phyloP scores from a whole-genome alignment of 495 filamentous ascomycete genomes.

The Daldinia caldariorum region DNA sequence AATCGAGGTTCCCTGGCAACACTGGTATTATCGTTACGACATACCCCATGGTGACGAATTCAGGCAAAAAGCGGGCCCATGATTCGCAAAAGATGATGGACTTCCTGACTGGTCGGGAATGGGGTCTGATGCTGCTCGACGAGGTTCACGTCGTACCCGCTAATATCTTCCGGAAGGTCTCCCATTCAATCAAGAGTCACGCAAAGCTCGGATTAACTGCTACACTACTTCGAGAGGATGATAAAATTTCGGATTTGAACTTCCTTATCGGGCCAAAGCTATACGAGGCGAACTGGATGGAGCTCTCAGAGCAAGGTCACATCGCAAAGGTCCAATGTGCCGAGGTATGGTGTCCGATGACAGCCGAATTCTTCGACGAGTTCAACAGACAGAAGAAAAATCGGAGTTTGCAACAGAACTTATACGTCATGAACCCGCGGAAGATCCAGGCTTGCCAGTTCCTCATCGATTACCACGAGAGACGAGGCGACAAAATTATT shows the following conservation, averaged over 20 bases:
- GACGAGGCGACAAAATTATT: slow-evolving; percentile 96
- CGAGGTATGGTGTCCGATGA: slow-evolving; percentile 99
- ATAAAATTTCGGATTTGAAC: slow-evolving; percentile 97
- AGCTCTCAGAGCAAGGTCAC: slow-evolving; percentile 94
- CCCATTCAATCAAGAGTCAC: slow-evolving; percentile 89
- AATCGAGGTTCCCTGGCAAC: slow-evolving; percentile 85
- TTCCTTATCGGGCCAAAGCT: slow-evolving; percentile 98
- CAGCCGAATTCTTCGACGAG: slow-evolving; percentile 95
- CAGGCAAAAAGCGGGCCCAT: slow-evolving; percentile 77
- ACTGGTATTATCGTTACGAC: slow-evolving; percentile 97
- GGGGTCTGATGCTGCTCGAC: slow-evolving; percentile 97
- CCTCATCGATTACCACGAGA: slow-evolving; percentile 97
- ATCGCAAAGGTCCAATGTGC: slow-evolving; percentile 98
- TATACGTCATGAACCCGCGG: slow-evolving; percentile 97
- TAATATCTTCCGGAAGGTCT: slow-evolving; percentile 93
- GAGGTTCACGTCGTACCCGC: slow-evolving; percentile 99
- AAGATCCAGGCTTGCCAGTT: slow-evolving; percentile 98
- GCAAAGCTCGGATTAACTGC: slow-evolving; percentile 97
- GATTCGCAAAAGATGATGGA: slow-evolving; percentile 99
- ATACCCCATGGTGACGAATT: slow-evolving; percentile 97
- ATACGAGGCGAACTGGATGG: slow-evolving; percentile 99
- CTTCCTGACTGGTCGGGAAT: slow-evolving; percentile 89
- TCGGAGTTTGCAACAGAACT: slow-evolving; percentile 69
- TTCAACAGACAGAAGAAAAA: slow-evolving; percentile 70
- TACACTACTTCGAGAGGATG: slow-evolving; percentile 93